Evolutionary conservation across 257 asterid species (phyloP), one percentile per base, ranked within the genome.

Genomic region (Forsythia viridissima): DNA sequence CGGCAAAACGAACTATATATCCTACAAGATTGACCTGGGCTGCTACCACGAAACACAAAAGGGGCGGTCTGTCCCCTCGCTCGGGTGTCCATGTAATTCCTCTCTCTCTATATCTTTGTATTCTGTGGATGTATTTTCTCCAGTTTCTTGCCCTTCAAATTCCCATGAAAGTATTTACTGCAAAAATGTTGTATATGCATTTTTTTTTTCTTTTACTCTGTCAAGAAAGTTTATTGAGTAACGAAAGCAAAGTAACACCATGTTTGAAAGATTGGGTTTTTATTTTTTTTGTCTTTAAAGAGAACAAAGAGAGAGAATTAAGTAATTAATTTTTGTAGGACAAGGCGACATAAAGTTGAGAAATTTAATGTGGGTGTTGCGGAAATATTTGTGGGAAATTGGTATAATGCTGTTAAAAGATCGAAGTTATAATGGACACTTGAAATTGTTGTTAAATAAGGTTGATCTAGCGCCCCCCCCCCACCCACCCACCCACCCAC

Each of bases 401-500:
- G 51, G 51, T 44, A 44, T 44, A n/a, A 40, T 46, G 42, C 34
- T 44, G 55, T 65, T 41, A 78, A 70, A 70, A 42, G 80, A 57
- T 75, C 65, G 15, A 48, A n/a, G 57, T 51, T 36, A 44, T 21
- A 30, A 20, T 63, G 37, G 63, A 37, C 43, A 71, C 41, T 78
- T 77, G 70, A 82, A 79, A 42, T 46, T 79, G 10, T 40, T 4
- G 70, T 39, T 30, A 36, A 59, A 38, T 71, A 81, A 66, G 61
- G 68, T 71, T 82, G 72, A 48, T 71, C 20, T 7, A 70, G 51
- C 41, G 42, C 48, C 34, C 5, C 20, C 7, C 11, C 30, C 15
- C 36, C 9, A 43, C 7, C 24, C 24, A 24, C 24, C 24, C 24
- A 24, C 24, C 24, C 24, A 24, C 24, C 24, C 24, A 24, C 24